phyloP scores from a whole-genome alignment of 179 eudicot species.

The Amaranthus tricolor region DNA sequence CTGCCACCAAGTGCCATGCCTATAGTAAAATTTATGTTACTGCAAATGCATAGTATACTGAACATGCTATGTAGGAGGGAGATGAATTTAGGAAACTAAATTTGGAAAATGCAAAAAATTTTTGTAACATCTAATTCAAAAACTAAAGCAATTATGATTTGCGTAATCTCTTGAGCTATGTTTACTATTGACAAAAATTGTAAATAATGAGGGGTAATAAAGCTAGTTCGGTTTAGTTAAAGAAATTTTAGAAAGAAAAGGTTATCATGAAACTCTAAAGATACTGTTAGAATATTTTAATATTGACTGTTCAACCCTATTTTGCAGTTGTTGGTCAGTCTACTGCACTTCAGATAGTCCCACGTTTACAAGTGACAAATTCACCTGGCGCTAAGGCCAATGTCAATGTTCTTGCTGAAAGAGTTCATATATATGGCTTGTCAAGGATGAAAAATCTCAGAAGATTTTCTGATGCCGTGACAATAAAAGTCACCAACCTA shows the following conservation, averaged over 20 bases:
- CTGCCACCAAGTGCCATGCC: no score
- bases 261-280: background rate
- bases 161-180: no score
- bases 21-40: no score
- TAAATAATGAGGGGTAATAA: no score
- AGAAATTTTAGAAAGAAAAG: background rate
- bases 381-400: slow-evolving; percentile 81
- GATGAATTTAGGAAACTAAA: no score
- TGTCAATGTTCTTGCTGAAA: slow-evolving; percentile 46
- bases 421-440: slow-evolving; percentile 65
- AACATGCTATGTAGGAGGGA: no score
- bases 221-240: no score
- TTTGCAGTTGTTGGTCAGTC: slow-evolving; percentile 56
- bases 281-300: slow-evolving; percentile 6
- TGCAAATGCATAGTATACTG: no score
- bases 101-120: background rate
- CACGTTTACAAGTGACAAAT: slow-evolving; percentile 42
- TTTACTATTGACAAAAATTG: no score
- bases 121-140: background rate
- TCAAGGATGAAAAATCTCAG: slow-evolving; percentile 60
- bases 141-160: background rate
- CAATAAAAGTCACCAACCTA: slow-evolving; percentile 55
- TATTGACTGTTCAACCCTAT: slow-evolving; percentile 1
- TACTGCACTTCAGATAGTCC: slow-evolving; percentile 42
- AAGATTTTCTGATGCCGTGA: slow-evolving; percentile 56